phyloP scores from a whole-genome alignment of 306 rosid genomes.

The Trichosanthes cucumerina region DNA sequence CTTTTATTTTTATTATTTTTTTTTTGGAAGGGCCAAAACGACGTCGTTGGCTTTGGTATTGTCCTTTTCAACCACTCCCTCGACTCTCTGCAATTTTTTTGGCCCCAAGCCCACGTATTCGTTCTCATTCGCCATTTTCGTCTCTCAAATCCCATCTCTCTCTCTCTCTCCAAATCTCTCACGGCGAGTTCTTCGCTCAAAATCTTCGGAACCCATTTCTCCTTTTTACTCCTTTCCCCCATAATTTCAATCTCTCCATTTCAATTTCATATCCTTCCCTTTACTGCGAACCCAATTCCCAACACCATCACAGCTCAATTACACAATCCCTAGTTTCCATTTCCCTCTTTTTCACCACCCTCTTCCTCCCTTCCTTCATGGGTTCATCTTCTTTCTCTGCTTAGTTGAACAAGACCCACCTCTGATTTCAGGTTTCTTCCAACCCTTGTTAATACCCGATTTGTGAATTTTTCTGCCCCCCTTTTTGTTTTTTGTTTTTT shows the following conservation, averaged over 20 bases:
- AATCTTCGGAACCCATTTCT: slow-evolving; percentile 9
- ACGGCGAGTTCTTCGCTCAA: slow-evolving; percentile 11
- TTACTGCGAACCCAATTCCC: neutral
- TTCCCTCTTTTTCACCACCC: neutral
- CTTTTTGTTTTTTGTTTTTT: neutral
- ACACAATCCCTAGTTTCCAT: slow-evolving; percentile 40
- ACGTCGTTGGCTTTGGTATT: slow-evolving; percentile 1
- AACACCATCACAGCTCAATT: neutral
- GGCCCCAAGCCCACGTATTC: slow-evolving; percentile 18
- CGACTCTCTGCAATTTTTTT: slow-evolving; percentile 47
- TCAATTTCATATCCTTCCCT: neutral
- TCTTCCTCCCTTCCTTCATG: neutral
- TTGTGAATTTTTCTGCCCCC: slow-evolving; percentile 31
- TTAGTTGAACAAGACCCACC: slow-evolving; percentile 37
- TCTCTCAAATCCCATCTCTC: slow-evolving; percentile 24
- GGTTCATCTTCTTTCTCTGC: slow-evolving; percentile 4
- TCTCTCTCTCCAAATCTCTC: slow-evolving; percentile 14
- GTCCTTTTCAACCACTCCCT: slow-evolving; percentile 39
- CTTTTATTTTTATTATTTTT: neutral
- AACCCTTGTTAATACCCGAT: neutral
- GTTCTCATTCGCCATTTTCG: slow-evolving; percentile 27
- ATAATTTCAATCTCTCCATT: neutral
- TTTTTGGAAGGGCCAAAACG: neutral
- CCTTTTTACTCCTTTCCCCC: neutral
- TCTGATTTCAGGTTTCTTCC: slow-evolving; percentile 51